Evolutionary conservation across 305 asterid species (phyloP).

Genomic region (Fraxinus albicans): DNA sequence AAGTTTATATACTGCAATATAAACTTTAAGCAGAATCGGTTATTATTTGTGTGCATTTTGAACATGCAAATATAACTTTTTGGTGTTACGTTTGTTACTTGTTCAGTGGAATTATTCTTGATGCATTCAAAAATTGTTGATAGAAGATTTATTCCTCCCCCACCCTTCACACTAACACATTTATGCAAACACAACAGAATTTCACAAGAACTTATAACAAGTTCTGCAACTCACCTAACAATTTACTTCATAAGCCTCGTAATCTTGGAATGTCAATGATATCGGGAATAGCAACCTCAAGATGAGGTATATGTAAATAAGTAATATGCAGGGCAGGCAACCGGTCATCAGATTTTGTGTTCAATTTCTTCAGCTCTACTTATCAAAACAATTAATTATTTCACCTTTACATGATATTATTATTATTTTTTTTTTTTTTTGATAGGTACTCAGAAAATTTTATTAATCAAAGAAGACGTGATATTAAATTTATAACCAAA

Average conservation of each 20-base stretch:
- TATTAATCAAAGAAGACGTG: too few relatives aligned
- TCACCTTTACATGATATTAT: too few relatives aligned
- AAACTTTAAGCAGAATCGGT: not conserved
- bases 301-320: not conserved
- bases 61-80: not conserved
- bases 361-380: not conserved
- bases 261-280: not conserved
- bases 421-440: too few relatives aligned
- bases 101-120: not conserved
- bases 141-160: not conserved
- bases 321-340: not conserved
- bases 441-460: too few relatives aligned
- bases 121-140: not conserved
- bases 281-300: not conserved
- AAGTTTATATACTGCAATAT: not conserved
- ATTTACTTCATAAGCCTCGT: not conserved
- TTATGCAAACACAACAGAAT: too few relatives aligned
- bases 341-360: not conserved
- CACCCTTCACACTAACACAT: not conserved
- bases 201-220: too few relatives aligned
- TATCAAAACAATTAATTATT: not conserved
- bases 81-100: not conserved
- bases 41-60: not conserved
- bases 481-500: too few relatives aligned
- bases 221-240: not conserved